Evolutionary conservation across 1,284 basidiomycete genomes (phyloP).

Genomic region (Ceratobasidium sp.): DNA sequence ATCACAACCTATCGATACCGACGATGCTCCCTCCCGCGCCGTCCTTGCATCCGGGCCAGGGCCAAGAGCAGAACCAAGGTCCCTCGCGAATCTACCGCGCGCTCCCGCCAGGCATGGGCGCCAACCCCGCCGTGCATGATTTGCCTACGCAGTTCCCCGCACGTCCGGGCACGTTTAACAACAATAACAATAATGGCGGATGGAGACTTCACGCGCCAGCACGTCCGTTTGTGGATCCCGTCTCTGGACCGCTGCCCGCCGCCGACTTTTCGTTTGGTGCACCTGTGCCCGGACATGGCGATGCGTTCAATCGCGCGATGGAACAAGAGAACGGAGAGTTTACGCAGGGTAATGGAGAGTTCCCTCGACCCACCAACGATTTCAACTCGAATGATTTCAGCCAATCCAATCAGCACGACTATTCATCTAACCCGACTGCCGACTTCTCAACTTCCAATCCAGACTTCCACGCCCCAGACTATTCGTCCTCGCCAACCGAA

Average conservation of each 20-base stretch:
- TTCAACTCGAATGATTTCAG: too few species aligned
- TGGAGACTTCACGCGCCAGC: conserved; percentile 8
- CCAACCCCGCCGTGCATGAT: conserved; percentile 29
- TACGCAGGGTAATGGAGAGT: too few species aligned
- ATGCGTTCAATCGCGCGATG: conserved; percentile 39
- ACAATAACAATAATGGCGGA: background rate
- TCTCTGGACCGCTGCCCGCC: conserved; percentile 46
- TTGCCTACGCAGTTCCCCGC: conserved; percentile 33
- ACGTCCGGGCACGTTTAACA: background rate
- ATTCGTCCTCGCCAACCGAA: background rate
- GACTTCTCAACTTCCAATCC: background rate
- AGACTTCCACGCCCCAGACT: conserved; percentile 4
- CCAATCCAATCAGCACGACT: background rate
- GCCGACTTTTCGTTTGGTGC: conserved; percentile 48
- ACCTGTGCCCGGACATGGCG: conserved; percentile 28
- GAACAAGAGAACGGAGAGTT: background rate
- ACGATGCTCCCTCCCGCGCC: conserved; percentile 25
- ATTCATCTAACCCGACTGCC: background rate
- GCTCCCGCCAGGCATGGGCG: conserved; percentile 31
- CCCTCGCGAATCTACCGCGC: conserved; percentile 13
- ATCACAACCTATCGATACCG: conserved; percentile 9
- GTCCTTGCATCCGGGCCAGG: background rate
- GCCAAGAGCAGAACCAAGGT: background rate
- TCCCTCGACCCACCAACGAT: too few species aligned
- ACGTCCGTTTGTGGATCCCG: conserved; percentile 27